A percentile compares a stretch with the other conserved stretches of the same genome.
Conservation (phyloP, 805 yeast species). For the Metschnikowia anglica region DNA sequence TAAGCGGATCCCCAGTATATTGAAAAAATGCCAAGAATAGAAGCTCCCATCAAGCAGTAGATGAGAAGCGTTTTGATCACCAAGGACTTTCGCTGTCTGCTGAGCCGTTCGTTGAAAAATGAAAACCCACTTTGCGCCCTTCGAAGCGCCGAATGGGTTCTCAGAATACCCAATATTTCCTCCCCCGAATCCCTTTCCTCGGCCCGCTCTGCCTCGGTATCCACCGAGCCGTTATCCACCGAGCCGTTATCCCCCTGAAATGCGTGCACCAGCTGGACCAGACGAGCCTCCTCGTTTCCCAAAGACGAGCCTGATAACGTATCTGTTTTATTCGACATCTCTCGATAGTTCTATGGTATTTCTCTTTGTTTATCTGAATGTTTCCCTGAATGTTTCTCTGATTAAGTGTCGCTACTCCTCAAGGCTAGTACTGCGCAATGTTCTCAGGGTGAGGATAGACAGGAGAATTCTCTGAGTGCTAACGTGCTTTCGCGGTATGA, state of each 20-base stretch:
- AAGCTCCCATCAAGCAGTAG: constrained; percentile 34
- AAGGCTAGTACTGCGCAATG: too few species aligned
- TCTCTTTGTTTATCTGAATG: neutral
- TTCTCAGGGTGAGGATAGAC: too few species aligned
- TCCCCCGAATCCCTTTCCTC: constrained; percentile 1
- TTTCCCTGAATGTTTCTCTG: neutral
- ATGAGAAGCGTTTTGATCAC: constrained; percentile 20
- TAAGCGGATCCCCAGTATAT: constrained; percentile 51
- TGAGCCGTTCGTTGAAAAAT: constrained; percentile 31
- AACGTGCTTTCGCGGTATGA: too few species aligned
- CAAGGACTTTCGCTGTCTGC: constrained; percentile 22
- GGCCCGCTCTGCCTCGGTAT: too few species aligned
- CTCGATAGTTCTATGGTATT: neutral
- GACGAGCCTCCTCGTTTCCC: neutral
- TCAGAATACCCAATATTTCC: constrained; percentile 4
- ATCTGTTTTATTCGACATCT: neutral
- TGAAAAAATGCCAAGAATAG: constrained; percentile 41
- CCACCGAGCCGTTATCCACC: too few species aligned
- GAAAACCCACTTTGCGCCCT: constrained; percentile 30
- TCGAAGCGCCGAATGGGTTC: constrained; percentile 18
- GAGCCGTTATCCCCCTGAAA: neutral
- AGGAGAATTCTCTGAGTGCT: too few species aligned
- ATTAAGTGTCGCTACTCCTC: neutral
- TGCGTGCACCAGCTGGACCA: neutral
- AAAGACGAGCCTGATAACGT: neutral